phyloP scores from a whole-genome alignment of 495 filamentous ascomycete species.

The Penicillium herquei region DNA sequence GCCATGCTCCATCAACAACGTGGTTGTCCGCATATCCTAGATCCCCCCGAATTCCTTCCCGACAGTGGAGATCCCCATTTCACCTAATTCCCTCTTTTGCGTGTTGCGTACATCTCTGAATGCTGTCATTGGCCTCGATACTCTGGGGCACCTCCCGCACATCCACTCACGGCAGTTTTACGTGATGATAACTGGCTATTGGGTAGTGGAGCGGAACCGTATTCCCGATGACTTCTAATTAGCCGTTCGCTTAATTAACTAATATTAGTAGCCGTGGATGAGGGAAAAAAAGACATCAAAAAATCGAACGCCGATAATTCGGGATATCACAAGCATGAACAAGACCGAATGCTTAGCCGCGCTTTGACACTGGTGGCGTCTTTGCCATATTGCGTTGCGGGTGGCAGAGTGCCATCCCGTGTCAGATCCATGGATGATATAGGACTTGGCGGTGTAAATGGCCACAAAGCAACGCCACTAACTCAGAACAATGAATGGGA shows the following conservation, averaged over 20 bases:
- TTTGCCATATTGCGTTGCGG: not conserved
- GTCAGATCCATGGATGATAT: not conserved
- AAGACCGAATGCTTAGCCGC: not conserved
- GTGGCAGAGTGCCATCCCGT: not conserved
- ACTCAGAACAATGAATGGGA: no score
- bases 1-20: not conserved
- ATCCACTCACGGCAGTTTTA: not conserved
- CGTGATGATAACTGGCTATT: conserved; percentile 3
- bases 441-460: no score
- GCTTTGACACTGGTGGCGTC: not conserved
- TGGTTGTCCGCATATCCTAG: not conserved
- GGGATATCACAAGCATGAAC: not conserved
- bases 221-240: conserved; percentile 1
- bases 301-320: not conserved
- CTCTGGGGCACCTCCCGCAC: not conserved
- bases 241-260: conserved; percentile 5
- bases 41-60: no score
- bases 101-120: not conserved
- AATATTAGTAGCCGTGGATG: not conserved
- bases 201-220: conserved; percentile 2
- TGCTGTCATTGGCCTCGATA: not conserved
- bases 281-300: not conserved
- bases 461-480: no score
- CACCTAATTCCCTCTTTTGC: not conserved
- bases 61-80: no score